These are phyloP conservation scores for Polygonum maritimum DNA, from an alignment of 148 eudicot species.

Conservation along the genomic window DNA sequence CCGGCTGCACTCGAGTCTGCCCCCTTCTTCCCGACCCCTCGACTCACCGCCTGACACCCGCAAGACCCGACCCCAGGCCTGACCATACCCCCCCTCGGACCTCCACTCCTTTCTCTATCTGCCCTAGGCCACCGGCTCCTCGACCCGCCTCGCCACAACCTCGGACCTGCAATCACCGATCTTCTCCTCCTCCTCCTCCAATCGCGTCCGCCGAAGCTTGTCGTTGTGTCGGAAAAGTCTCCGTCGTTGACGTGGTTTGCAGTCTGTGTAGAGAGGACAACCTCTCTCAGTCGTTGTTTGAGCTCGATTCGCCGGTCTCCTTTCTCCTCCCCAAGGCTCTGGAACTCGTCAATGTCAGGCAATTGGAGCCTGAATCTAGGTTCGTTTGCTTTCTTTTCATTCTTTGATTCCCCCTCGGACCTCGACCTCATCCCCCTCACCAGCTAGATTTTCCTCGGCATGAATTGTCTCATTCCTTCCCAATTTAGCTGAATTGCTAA, in stretches of 20 bases:
- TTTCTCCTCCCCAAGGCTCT: slow-evolving; percentile 29
- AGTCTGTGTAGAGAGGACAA: slow-evolving; percentile 51
- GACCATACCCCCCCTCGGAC: too few species aligned
- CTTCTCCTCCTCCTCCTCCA: not conserved
- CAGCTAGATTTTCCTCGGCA: too few species aligned
- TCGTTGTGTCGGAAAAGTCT: slow-evolving; percentile 52
- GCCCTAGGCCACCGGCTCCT: too few species aligned
- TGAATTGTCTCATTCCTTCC: too few species aligned
- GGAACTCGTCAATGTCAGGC: slow-evolving; percentile 40
- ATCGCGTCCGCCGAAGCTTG: not conserved
- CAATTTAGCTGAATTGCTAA: too few species aligned
- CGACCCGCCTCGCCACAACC: too few species aligned
- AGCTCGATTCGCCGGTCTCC: slow-evolving; percentile 39
- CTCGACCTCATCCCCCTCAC: too few species aligned
- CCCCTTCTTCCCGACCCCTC: too few species aligned
- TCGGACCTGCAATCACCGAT: slow-evolving; percentile 15
- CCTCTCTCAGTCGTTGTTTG: slow-evolving; percentile 25
- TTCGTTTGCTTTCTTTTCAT: slow-evolving; percentile 15
- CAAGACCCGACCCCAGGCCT: too few species aligned
- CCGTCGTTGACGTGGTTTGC: slow-evolving; percentile 55
- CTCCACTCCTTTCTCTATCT: too few species aligned
- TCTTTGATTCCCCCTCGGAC: not conserved
- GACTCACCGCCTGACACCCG: too few species aligned
- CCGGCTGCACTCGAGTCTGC: too few species aligned
- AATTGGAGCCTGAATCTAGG: slow-evolving; percentile 69